A percentile compares a stretch with the other conserved stretches of the same genome.
These are phyloP conservation scores for Verticillium dahliae DNA, from an alignment of 2,329 filamentous ascomycete genomes.

Conservation along the genomic window DNA sequence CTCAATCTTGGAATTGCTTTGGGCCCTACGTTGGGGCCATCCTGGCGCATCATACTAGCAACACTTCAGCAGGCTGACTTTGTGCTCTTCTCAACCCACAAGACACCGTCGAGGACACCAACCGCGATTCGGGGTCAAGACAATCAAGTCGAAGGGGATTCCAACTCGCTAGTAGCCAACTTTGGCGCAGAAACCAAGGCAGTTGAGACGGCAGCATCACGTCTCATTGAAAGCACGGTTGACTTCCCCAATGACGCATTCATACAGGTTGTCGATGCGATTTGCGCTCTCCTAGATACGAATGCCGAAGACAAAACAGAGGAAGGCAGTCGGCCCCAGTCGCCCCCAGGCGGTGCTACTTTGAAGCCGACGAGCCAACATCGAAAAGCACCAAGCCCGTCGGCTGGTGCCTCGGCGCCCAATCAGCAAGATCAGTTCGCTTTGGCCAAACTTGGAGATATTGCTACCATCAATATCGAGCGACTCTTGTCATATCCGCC, in stretches of 20 bases:
- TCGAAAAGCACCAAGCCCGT: slow-evolving; percentile 40
- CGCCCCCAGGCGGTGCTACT: slow-evolving; percentile 22
- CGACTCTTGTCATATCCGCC: slow-evolving; percentile 64
- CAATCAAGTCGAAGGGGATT: slow-evolving; percentile 43
- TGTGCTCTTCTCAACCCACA: slow-evolving; percentile 63
- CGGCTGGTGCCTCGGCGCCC: slow-evolving; percentile 36
- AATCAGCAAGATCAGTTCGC: slow-evolving; percentile 62
- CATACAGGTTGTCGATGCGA: slow-evolving; percentile 65
- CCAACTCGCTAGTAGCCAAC: slow-evolving; percentile 49
- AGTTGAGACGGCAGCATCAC: slow-evolving; percentile 78
- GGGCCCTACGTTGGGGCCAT: slow-evolving; percentile 74
- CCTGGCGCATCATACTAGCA: slow-evolving; percentile 88
- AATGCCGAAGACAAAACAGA: slow-evolving; percentile 15
- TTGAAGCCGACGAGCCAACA: slow-evolving; percentile 30
- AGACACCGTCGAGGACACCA: slow-evolving; percentile 44
- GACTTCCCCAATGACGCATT: slow-evolving; percentile 86
- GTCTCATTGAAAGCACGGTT: slow-evolving; percentile 84
- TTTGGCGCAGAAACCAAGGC: slow-evolving; percentile 78
- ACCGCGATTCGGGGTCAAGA: slow-evolving; percentile 40
- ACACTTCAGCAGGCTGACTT: slow-evolving; percentile 91
- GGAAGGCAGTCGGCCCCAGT: slow-evolving; percentile 26
- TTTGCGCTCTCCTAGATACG: slow-evolving; percentile 62
- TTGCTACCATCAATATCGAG: slow-evolving; percentile 68
- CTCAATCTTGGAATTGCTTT: slow-evolving; percentile 94
- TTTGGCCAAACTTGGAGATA: slow-evolving; percentile 65